Conservation (phyloP, 768 basidiomycete species). For the Holtermannia corniformis region DNA sequence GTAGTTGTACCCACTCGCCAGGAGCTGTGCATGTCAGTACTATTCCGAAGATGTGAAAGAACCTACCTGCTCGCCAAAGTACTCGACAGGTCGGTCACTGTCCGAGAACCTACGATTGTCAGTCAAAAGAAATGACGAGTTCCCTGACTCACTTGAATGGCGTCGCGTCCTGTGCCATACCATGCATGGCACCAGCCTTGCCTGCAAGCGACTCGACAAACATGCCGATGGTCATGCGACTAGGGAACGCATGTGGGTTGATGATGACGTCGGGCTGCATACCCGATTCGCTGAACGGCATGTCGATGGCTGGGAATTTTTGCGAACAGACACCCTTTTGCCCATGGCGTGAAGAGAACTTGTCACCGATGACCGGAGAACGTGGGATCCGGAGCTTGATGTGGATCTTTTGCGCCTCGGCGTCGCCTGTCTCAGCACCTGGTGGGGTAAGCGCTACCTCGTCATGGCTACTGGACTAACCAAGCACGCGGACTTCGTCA, state of each 20-base stretch:
- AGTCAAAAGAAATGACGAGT: conserved; percentile 3
- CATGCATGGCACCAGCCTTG: conserved; percentile 98
- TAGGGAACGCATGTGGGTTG: conserved; percentile 98
- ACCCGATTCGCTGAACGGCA: conserved; percentile 98
- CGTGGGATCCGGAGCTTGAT: conserved; percentile 87
- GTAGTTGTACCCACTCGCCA: conserved; percentile 93
- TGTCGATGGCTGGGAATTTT: conserved; percentile 95
- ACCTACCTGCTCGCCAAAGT: conserved; percentile 85
- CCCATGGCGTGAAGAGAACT: conserved; percentile 97
- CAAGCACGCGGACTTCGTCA: conserved; percentile 82
- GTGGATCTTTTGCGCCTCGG: conserved; percentile 83
- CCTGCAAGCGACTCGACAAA: conserved; percentile 98
- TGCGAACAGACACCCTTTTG: conserved; percentile 99
- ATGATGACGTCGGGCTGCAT: conserved; percentile 99
- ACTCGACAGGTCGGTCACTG: conserved; percentile 91
- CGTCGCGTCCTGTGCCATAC: conserved; percentile 94
- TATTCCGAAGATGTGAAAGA: no score
- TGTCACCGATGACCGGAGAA: conserved; percentile 95
- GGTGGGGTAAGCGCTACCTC: not conserved
- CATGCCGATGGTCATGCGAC: conserved; percentile 99
- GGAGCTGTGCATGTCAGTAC: no score
- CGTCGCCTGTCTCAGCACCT: conserved; percentile 81
- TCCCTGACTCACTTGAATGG: conserved; percentile 72
- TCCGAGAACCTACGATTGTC: conserved; percentile 66
- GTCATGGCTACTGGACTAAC: conserved; percentile 43